These are phyloP conservation scores for Trichophyton mentagrophytes DNA, from an alignment of 2,329 filamentous ascomycete genomes.

Conservation along the genomic window DNA sequence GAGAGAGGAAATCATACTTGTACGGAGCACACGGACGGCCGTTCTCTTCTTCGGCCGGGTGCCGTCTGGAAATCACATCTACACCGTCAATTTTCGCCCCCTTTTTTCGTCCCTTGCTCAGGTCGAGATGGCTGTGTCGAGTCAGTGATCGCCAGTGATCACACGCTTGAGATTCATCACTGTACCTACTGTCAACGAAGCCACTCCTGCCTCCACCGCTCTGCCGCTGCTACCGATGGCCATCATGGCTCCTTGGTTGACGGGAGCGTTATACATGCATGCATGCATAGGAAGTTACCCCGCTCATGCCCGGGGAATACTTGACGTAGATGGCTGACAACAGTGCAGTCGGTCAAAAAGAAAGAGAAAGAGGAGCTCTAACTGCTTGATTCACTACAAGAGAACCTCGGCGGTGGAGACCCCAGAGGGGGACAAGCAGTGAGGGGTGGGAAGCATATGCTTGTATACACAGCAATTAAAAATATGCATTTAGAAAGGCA, in stretches of 20 bases:
- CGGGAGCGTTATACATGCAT: not conserved
- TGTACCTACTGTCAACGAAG: not conserved
- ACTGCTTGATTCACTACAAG: no score
- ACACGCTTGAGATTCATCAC: not conserved
- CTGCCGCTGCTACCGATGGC: not conserved
- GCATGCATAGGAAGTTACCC: not conserved
- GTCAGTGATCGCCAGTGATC: not conserved
- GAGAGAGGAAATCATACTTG: no score
- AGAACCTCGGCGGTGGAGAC: no score
- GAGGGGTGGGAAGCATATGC: no score
- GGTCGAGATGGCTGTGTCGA: not conserved
- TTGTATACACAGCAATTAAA: not conserved
- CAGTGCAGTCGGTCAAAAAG: no score
- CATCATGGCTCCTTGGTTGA: not conserved
- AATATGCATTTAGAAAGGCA: not conserved
- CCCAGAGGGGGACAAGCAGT: no score
- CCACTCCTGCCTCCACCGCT: not conserved
- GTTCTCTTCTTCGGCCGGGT: not conserved
- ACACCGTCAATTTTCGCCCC: not conserved
- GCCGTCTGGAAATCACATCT: not conserved
- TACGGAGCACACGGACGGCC: no score
- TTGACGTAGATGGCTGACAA: not conserved
- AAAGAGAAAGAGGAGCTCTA: no score
- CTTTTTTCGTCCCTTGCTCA: not conserved
- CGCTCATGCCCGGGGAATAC: not conserved